Base-by-base conservation (phyloP, 2,329 filamentous ascomycete species). In the Grosmannia serpens region DNA sequence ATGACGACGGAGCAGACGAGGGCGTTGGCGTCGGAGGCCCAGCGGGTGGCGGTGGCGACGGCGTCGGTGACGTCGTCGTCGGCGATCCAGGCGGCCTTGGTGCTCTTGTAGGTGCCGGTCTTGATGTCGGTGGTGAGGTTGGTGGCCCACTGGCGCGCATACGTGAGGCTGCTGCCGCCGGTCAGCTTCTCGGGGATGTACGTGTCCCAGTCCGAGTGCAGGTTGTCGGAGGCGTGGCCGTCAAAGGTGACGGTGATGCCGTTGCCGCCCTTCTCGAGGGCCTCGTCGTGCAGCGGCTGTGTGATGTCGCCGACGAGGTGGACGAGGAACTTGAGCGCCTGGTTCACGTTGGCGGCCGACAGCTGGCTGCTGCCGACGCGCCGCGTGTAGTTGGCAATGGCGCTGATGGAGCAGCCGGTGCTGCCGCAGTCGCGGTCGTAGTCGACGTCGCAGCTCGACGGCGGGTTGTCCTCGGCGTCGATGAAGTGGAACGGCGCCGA, bases 281-380 rank as follows among this genome's bases (percentile, higher is more conserved):
- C 73, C 66, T 82, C 78, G 63, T 75, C 75, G 67, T 81, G 79
- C 7, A 82, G 71, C 1, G 79, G 79, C 67, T 82, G 77, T 57
- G 79, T 77, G 58, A 82, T 77, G 65, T 83, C 82, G 44, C 79
- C 80, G 47, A 79, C 59, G 64, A 84, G 81, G 68, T 81, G 71
- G n/a, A 70, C 71, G 58, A 85, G 75, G 67, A 87, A 86, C 71
- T 85, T 85, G 65, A 81, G 79, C 2, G 84, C 83, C 69, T 84
- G 78, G 54, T 73, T 74, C 52, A 79, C 75, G 62, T 76, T 73
- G 69, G 72, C 76, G 4, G 68, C 65, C 33, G 70, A 70, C 52
- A 85, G 67, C 10, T 46, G 56, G 9, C 70, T 60, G 64, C 83
- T 76, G 50, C 79, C 70, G 7, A 79, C 68, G 62, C 81, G 77